Percentiles rank a stretch among this genome's conserved stretches.
phyloP scores from a whole-genome alignment of 306 rosid genomes.

The Ziziphus jujuba region DNA sequence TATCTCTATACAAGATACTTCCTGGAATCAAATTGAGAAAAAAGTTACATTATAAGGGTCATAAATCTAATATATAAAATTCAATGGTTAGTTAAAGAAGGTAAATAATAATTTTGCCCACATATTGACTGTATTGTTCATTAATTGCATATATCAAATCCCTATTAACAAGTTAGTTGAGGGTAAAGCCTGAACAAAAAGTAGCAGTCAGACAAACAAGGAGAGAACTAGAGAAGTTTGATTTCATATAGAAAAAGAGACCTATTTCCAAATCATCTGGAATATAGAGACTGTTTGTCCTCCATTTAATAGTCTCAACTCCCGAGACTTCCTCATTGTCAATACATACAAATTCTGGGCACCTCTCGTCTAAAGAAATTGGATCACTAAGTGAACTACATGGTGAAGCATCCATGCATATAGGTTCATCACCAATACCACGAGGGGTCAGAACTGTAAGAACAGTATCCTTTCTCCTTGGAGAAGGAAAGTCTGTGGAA shows the following conservation, averaged over 20 bases:
- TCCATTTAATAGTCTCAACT: slow-evolving; percentile 35
- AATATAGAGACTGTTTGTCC: slow-evolving; percentile 29
- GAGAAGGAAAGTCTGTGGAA: slow-evolving; percentile 16
- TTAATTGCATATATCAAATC: not conserved
- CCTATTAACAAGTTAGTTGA: not conserved
- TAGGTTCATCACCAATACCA: slow-evolving; percentile 18
- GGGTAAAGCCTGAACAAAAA: not conserved
- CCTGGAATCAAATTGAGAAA: slow-evolving; percentile 32
- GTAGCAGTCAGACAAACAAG: not conserved
- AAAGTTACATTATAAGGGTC: slow-evolving; percentile 6
- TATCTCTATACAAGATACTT: slow-evolving; percentile 17
- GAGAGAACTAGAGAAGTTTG: not conserved
- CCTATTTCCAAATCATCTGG: slow-evolving; percentile 29
- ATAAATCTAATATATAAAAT: not conserved
- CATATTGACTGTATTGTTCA: slow-evolving; percentile 17
- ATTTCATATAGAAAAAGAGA: too few species aligned
- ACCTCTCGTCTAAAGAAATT: slow-evolving; percentile 37
- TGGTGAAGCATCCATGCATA: slow-evolving; percentile 32
- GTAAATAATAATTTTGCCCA: not conserved
- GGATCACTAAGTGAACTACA: slow-evolving; percentile 32
- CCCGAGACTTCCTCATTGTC: slow-evolving; percentile 29
- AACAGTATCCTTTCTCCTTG: slow-evolving; percentile 17
- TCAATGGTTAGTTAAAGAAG: not conserved
- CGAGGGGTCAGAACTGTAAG: slow-evolving; percentile 15
- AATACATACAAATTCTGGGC: slow-evolving; percentile 36